A percentile compares a stretch with the other conserved stretches of the same genome.
Evolutionary conservation across 805 yeast species (phyloP).

Genomic region (Phaffomyces opuntiae): DNA sequence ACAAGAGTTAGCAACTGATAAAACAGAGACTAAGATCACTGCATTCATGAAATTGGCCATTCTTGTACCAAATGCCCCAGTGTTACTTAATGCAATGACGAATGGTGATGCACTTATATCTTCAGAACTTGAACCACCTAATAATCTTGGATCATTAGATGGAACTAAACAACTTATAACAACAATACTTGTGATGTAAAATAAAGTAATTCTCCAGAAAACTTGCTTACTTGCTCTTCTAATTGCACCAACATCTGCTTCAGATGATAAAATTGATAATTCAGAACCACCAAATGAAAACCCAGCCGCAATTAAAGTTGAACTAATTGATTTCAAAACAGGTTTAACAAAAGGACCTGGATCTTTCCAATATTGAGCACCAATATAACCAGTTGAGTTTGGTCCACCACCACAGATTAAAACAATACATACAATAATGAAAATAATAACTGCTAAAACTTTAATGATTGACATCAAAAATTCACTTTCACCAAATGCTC

Average conservation of each 20-base stretch:
- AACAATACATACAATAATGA: constrained; percentile 44
- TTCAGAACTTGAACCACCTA: constrained; percentile 40
- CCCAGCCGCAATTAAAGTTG: constrained; percentile 73
- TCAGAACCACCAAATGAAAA: constrained; percentile 75
- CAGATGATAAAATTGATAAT: constrained; percentile 68
- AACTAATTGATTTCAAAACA: constrained; percentile 60
- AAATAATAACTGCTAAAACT: constrained; percentile 38
- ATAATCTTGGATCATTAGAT: constrained; percentile 41
- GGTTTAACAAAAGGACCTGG: constrained; percentile 52
- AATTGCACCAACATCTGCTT: constrained; percentile 66
- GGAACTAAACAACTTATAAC: constrained; percentile 69
- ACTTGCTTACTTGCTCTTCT: constrained; percentile 60
- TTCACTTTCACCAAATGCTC: constrained; percentile 50
- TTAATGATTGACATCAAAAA: constrained; percentile 39
- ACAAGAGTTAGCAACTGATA: constrained; percentile 67
- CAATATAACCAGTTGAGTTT: constrained; percentile 32
- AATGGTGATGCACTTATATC: constrained; percentile 75
- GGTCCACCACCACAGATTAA: constrained; percentile 42
- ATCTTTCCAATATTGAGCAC: constrained; percentile 38
- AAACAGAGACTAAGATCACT: constrained; percentile 59
- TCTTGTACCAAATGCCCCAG: constrained; percentile 51
- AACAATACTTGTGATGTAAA: constrained; percentile 55
- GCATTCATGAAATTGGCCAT: constrained; percentile 64
- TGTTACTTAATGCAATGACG: constrained; percentile 60
- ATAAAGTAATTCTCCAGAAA: constrained; percentile 71